Base-by-base conservation (phyloP, 1,284 basidiomycete genomes). In the Cutaneotrichosporon spelunceum region DNA sequence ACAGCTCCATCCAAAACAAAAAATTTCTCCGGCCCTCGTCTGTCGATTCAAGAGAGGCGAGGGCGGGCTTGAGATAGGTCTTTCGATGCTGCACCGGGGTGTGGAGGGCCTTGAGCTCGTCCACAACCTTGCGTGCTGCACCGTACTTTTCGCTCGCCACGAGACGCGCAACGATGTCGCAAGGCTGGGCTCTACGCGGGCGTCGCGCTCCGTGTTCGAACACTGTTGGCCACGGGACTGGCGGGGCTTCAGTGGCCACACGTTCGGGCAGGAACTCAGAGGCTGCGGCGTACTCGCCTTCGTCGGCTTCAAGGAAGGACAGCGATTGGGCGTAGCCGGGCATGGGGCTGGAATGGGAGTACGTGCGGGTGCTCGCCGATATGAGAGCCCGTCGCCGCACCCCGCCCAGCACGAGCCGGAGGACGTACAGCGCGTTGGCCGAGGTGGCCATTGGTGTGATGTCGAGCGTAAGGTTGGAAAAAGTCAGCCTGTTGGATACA, bases 171-270 rank as follows among this genome's bases (percentile, higher is more conserved):
- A 77, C 62, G 4, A 71, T 58, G 29, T 77, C 72, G 56, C 75
- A 75, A 21, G 59, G 53, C 19, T 57, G 47, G 23, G 48, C 14
- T 44, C 21, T 44, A 53, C 36, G 48, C 4, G 56, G 23, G 19
- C 52, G 42, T 16, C 49, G 49, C 30, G 45, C 45, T 42, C 64
- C 53, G 29, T 65, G 66, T 16, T 61, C 45, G 54, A 72, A 76
- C 21, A 75, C 30, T 2, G 71, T 75, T 11, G 75, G 73, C 73
- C 73, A 77, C 13, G 72, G 70, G 33, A 75, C 70, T 6, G 71
- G 71, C 24, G 60, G 52, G 2, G 65, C 55, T 19, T 55, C 36
- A 6, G 45, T 27, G 0, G 33, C 24, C 27, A 49, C 39, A 9
- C 60, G 55, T 4, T 56, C 29, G n/a, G 74, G 73, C 3, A 75